Evolutionary conservation across 352 stramenopile species (phyloP), one percentile per base, ranked within the genome.

Genomic region (Pythium periplocum): DNA sequence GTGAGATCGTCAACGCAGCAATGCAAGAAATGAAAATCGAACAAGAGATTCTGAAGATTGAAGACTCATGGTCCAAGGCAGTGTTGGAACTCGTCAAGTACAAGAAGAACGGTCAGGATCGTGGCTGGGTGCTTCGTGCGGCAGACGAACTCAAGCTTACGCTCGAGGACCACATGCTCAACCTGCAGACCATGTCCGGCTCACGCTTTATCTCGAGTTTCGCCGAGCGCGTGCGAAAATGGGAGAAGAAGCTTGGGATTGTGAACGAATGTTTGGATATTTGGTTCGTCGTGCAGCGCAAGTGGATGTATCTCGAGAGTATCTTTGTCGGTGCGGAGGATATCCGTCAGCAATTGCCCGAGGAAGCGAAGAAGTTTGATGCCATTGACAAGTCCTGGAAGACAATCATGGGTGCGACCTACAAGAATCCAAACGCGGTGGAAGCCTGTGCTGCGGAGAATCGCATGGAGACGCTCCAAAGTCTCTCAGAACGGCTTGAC

Each of bases 251-350:
- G 6, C 73, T 98, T 4, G 80, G 93, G 17, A 69, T 93, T 5
- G 87, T 98, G 44, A 95, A 93, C 57, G 91, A 98, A 48, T 95
- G 81, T 35, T 51, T 98, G 0, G 89, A 98, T 58, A 77, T 96
- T 55, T 97, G 90, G 90, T 97, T 96, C 51, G 77, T 95, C 30
- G 91, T 98, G 11, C 91, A 98, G 69, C 82, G 88, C 35, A 96
- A 98, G 68, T 98, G 91, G 91, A 97, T 97, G 90, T 98, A 98
- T 58, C 78, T 98, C 12, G 91, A 98, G 57, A 95, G 82, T 53
- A 98, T 98, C 61, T 98, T 98, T 51, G 85, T 97, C 8, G 89
- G 89, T 2, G 86, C 87, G 0, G 90, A 98, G 60, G 91, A 98
- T 59, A 98, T 98, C 62, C 85, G 91, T 0, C 86, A 97, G 51